phyloP scores from a whole-genome alignment of 2,329 filamentous ascomycete species.

The Neofusicoccum cordaticola region DNA sequence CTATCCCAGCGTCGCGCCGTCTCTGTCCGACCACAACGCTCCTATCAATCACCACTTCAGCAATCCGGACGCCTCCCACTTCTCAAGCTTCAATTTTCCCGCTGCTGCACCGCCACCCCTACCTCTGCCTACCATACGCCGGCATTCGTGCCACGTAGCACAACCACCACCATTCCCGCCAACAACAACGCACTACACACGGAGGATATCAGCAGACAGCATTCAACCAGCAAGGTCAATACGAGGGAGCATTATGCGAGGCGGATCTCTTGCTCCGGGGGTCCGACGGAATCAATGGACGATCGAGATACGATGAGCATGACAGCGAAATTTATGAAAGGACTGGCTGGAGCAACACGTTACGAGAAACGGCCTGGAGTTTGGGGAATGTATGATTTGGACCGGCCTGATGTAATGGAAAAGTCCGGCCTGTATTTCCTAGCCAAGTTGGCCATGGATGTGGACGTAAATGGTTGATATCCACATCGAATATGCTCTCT shows the following conservation, averaged over 20 bases:
- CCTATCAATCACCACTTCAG: neutral
- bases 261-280: neutral
- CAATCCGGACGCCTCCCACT: neutral
- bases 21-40: neutral
- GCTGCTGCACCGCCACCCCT: neutral
- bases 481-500: neutral
- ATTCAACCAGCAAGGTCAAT: neutral
- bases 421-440: neutral
- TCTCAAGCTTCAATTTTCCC: neutral
- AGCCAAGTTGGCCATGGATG: neutral
- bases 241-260: slow-evolving; percentile 7
- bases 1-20: neutral
- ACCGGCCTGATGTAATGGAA: neutral
- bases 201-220: neutral
- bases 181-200: neutral
- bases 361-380: neutral
- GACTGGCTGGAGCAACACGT: neutral
- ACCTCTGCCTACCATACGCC: slow-evolving; percentile 1
- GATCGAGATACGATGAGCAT: neutral
- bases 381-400: neutral
- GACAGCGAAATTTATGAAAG: neutral
- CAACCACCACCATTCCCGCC: neutral
- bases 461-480: neutral
- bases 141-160: neutral
- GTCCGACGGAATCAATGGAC: slow-evolving; percentile 11